These are phyloP conservation scores for Plasmopara muralis DNA, from an alignment of 352 stramenopile genomes.

Conservation along the genomic window DNA sequence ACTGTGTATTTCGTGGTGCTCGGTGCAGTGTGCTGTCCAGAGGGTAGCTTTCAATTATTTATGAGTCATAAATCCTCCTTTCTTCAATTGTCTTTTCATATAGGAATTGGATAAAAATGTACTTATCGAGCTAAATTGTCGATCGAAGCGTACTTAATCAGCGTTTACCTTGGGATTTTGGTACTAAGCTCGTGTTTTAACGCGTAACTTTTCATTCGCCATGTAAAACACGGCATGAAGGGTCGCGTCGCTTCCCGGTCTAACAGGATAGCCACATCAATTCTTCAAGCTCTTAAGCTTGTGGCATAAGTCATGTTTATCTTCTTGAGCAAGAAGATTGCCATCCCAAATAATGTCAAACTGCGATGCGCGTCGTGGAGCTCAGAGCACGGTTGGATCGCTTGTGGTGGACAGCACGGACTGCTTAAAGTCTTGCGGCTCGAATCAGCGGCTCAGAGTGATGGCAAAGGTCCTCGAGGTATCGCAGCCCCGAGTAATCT, in stretches of 20 bases:
- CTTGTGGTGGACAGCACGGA: slow-evolving; percentile 89
- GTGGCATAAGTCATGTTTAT: slow-evolving; percentile 80
- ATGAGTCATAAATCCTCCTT: no score
- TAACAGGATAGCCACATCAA: background rate
- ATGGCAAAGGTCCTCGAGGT: slow-evolving; percentile 64
- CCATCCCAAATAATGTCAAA: slow-evolving; percentile 91
- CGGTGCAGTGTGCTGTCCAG: no score
- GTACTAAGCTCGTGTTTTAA: no score
- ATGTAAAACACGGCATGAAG: slow-evolving; percentile 2
- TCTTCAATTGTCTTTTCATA: no score
- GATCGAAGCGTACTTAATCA: no score
- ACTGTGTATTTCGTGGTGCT: no score
- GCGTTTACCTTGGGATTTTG: no score
- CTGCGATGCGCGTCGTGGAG: slow-evolving; percentile 90
- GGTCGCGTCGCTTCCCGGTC: slow-evolving; percentile 18
- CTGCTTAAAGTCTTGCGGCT: slow-evolving; percentile 91
- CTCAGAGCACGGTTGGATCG: slow-evolving; percentile 91
- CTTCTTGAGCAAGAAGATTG: slow-evolving; percentile 94
- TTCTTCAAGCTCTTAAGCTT: background rate
- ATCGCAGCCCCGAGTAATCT: slow-evolving; percentile 87
- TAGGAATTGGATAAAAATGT: no score
- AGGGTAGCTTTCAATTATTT: no score
- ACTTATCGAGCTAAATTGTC: no score
- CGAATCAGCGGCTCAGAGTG: slow-evolving; percentile 61
- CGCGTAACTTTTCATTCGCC: no score